A percentile compares a stretch with the other conserved stretches of the same genome.
phyloP scores from a whole-genome alignment of 805 yeast species.

The Cyberlindnera samutprakarnensis region DNA sequence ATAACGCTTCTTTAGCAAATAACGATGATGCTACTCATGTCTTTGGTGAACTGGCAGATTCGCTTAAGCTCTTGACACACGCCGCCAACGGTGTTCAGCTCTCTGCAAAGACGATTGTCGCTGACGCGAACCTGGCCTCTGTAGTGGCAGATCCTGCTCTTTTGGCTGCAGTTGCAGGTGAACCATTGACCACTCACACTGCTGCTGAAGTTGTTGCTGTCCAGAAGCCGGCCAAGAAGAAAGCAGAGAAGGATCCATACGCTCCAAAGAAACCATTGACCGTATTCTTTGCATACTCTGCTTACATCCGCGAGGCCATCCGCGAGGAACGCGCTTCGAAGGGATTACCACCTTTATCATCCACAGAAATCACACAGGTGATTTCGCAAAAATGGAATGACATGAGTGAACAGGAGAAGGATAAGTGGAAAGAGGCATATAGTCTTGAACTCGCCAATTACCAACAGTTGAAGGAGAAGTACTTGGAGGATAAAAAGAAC shows the following conservation, averaged over 20 bases:
- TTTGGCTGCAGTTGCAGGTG: conserved; percentile 5
- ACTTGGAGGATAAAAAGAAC: conserved; percentile 37
- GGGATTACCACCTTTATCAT: conserved; percentile 57
- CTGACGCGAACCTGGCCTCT: conserved; percentile 5
- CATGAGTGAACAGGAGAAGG: conserved; percentile 62
- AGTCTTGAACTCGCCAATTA: conserved; percentile 36
- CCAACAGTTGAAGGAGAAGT: conserved; percentile 37
- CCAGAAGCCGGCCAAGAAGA: conserved; percentile 29
- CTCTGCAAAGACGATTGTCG: conserved; percentile 14
- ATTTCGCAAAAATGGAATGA: conserved; percentile 76
- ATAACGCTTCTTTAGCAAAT: conserved; percentile 46
- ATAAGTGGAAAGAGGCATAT: conserved; percentile 58
- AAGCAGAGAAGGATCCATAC: conserved; percentile 71
- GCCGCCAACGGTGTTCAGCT: conserved; percentile 27
- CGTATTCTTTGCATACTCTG: conserved; percentile 73
- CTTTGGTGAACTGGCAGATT: conserved; percentile 34
- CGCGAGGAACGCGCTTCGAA: conserved; percentile 56
- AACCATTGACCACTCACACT: too few relatives aligned
- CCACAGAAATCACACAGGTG: conserved; percentile 71
- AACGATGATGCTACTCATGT: conserved; percentile 39
- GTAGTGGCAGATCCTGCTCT: conserved; percentile 8
- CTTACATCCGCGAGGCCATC: conserved; percentile 62
- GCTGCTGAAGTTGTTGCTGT: background rate
- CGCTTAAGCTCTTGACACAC: conserved; percentile 31
- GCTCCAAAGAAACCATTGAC: conserved; percentile 96